phyloP scores from a whole-genome alignment of 768 basidiomycete species.

The Gymnopilus dilepis region DNA sequence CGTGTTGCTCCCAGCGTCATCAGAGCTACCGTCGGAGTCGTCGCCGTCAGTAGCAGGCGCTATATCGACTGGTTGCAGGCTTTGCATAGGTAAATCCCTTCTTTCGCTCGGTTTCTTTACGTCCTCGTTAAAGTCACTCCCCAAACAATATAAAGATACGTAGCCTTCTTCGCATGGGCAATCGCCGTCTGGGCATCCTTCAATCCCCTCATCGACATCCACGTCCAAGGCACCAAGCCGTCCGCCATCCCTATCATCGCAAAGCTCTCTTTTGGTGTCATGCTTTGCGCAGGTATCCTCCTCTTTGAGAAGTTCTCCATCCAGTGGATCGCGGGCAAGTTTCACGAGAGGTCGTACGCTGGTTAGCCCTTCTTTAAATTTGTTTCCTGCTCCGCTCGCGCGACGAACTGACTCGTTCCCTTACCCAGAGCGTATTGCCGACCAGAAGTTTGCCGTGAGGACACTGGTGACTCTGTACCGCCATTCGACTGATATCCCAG shows the following conservation, averaged over 20 bases:
- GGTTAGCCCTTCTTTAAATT: constrained; percentile 40
- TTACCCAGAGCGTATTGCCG: constrained; percentile 75
- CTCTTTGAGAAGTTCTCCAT: constrained; percentile 86
- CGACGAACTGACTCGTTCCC: constrained; percentile 4
- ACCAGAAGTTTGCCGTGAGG: constrained; percentile 80
- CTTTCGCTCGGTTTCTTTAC: background rate
- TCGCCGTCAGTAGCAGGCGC: constrained; percentile 70
- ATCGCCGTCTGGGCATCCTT: constrained; percentile 73
- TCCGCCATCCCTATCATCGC: constrained; percentile 57
- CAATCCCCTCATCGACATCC: constrained; percentile 64
- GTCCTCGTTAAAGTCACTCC: background rate
- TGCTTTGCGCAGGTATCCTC: constrained; percentile 71
- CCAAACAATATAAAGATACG: constrained; percentile 44
- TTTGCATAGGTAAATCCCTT: constrained; percentile 56
- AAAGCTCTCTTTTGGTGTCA: constrained; percentile 75
- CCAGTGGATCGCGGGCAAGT: constrained; percentile 84
- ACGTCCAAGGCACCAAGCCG: constrained; percentile 20
- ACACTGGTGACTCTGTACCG: constrained; percentile 78
- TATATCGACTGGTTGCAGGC: constrained; percentile 83
- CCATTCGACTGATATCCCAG: constrained; percentile 75
- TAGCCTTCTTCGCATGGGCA: constrained; percentile 73
- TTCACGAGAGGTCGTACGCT: constrained; percentile 78
- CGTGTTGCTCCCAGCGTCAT: constrained; percentile 57
- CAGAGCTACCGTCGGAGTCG: constrained; percentile 69
- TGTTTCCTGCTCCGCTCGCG: constrained; percentile 14